phyloP scores from a whole-genome alignment of 257 asterid species.

The Prunella vulgaris region DNA sequence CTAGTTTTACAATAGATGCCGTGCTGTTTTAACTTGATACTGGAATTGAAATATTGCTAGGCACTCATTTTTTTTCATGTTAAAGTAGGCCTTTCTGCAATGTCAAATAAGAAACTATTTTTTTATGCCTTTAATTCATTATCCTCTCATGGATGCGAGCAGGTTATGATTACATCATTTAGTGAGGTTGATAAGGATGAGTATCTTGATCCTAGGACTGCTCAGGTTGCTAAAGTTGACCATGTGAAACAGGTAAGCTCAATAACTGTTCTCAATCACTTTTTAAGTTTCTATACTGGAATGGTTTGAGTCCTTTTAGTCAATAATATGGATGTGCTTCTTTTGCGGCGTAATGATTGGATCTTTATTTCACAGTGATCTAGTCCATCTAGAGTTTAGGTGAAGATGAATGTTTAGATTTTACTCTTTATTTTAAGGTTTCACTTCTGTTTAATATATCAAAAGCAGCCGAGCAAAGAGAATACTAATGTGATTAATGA shows the following conservation, averaged over 20 bases:
- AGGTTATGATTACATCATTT: constrained; percentile 77
- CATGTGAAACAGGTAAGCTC: constrained; percentile 80
- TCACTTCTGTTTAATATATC: neutral
- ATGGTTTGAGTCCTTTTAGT: constrained; percentile 1
- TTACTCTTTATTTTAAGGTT: neutral
- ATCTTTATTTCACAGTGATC: neutral
- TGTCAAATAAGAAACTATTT: neutral
- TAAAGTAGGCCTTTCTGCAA: neutral
- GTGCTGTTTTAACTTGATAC: constrained; percentile 3
- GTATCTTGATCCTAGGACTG: constrained; percentile 89
- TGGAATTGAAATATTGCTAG: neutral
- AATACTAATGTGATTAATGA: neutral
- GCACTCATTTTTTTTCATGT: constrained; percentile 8
- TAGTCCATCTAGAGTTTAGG: neutral
- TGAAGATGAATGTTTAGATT: neutral
- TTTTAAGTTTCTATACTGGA: constrained; percentile 6
- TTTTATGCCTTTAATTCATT: constrained; percentile 7
- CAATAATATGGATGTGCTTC: constrained; percentile 10
- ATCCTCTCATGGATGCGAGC: constrained; percentile 20
- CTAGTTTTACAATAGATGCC: neutral
- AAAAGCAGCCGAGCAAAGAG: neutral
- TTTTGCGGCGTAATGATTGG: neutral
- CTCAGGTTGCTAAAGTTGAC: constrained; percentile 85
- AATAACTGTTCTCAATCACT: neutral
- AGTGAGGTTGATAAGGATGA: constrained; percentile 70